Percentiles rank a stretch among this genome's conserved stretches.
Conservation (phyloP, 192 early-diverging fungal genomes). For the Anaeromyces robustus region DNA sequence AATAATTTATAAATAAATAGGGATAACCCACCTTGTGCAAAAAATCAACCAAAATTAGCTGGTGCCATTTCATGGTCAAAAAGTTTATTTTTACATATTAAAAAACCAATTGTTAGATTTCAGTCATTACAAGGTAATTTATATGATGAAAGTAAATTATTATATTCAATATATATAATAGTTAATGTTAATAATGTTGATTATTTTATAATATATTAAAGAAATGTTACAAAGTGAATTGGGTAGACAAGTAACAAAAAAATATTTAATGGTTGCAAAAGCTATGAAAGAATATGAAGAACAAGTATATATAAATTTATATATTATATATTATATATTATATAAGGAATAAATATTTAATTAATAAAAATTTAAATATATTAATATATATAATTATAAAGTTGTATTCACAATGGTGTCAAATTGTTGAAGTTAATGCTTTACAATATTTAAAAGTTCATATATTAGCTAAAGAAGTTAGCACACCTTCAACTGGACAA, state of each 20-base stretch:
- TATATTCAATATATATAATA: too few relatives aligned
- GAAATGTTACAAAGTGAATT: conserved; percentile 44
- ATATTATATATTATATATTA: neutral
- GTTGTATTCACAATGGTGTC: conserved; percentile 37
- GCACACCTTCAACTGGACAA: neutral
- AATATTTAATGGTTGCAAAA: conserved; percentile 42
- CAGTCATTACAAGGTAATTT: conserved; percentile 35
- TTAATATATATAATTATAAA: conserved; percentile 7
- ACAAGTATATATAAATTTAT: conserved; percentile 6
- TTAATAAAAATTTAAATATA: neutral
- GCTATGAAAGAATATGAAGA: conserved; percentile 45
- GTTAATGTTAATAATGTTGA: too few relatives aligned
- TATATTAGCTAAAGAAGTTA: conserved; percentile 22
- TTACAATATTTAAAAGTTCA: conserved; percentile 34
- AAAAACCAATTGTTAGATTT: conserved; percentile 47
- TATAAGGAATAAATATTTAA: too few relatives aligned
- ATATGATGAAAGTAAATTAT: conserved; percentile 1
- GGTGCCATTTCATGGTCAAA: conserved; percentile 42
- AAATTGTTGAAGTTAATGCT: conserved; percentile 34
- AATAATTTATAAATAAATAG: conserved; percentile 7
- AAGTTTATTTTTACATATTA: conserved; percentile 37
- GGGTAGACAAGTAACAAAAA: conserved; percentile 36
- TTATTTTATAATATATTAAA: conserved; percentile 2
- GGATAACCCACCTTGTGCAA: conserved; percentile 33
- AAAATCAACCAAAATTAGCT: conserved; percentile 44